phyloP scores from a whole-genome alignment of 306 rosid species.

The Oemleria cerasiformis region DNA sequence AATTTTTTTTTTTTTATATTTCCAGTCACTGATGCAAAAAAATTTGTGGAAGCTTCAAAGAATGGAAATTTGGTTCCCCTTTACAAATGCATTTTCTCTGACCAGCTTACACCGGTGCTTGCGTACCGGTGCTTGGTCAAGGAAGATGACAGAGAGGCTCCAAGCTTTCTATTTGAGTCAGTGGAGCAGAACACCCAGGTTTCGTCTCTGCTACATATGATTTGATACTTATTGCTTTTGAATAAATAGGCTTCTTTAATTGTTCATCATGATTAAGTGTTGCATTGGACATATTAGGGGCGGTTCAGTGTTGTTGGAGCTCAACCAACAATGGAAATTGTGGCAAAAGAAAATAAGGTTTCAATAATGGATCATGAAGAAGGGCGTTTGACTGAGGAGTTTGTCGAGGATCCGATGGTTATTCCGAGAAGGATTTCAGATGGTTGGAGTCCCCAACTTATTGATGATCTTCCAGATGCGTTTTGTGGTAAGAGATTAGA shows the following conservation, averaged over 20 bases:
- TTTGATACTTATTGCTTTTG: slow-evolving; percentile 5
- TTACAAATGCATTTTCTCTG: slow-evolving; percentile 60
- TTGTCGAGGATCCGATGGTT: slow-evolving; percentile 63
- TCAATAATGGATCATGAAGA: slow-evolving; percentile 59
- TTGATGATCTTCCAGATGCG: slow-evolving; percentile 64
- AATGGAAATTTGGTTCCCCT: slow-evolving; percentile 64
- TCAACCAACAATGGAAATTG: slow-evolving; percentile 70
- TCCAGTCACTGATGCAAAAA: slow-evolving; percentile 37
- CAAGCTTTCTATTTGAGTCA: slow-evolving; percentile 83
- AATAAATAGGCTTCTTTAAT: background rate
- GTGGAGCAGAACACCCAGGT: slow-evolving; percentile 52
- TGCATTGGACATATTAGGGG: slow-evolving; percentile 49
- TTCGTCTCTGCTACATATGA: slow-evolving; percentile 31
- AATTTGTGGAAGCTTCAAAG: slow-evolving; percentile 57
- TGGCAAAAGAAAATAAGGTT: slow-evolving; percentile 72
- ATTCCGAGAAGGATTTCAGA: slow-evolving; percentile 58
- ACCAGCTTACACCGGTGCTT: slow-evolving; percentile 74
- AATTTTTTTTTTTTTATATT: background rate
- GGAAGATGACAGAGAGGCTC: slow-evolving; percentile 71
- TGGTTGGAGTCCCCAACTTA: slow-evolving; percentile 58
- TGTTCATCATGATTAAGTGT: slow-evolving; percentile 8
- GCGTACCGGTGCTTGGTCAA: slow-evolving; percentile 69
- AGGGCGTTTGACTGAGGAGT: slow-evolving; percentile 47
- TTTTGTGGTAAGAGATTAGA: slow-evolving; percentile 62
- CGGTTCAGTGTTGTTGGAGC: slow-evolving; percentile 80